A percentile compares a stretch with the other conserved stretches of the same genome.
Evolutionary conservation across 164 flowering plant genomes (phyloP).

Genomic region (Tinospora cordifolia): DNA sequence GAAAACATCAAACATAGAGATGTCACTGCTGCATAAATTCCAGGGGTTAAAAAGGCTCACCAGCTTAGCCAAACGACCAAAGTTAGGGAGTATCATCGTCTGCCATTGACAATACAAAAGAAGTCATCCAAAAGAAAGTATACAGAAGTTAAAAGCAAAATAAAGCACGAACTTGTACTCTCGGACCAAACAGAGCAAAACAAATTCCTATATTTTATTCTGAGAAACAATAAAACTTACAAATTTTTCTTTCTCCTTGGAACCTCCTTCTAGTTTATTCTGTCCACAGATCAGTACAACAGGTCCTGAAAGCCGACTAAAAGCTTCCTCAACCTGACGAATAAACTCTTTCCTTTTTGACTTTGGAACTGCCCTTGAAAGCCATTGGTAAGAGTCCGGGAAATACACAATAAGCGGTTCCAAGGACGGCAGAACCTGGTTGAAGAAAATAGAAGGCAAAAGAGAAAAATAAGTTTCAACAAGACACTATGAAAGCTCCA

Average conservation of each 20-base stretch:
- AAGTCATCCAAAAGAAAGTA: background rate
- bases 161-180: background rate
- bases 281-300: constrained; percentile 93
- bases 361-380: constrained; percentile 82
- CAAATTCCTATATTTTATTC: background rate
- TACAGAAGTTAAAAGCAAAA: background rate
- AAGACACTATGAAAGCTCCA: background rate
- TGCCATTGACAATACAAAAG: constrained; percentile 29
- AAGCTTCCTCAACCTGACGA: constrained; percentile 60
- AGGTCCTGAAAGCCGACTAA: constrained; percentile 75
- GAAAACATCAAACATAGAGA: background rate
- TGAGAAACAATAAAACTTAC: constrained; percentile 36
- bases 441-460: constrained; percentile 3
- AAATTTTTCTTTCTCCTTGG: constrained; percentile 85
- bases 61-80: constrained; percentile 81
- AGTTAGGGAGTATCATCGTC: constrained; percentile 88
- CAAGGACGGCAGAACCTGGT: constrained; percentile 69
- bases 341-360: constrained; percentile 68
- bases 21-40: background rate
- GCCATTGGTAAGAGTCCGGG: constrained; percentile 86
- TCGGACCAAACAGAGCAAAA: background rate
- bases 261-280: constrained; percentile 66
- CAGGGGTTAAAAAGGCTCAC: constrained; percentile 31
- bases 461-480: background rate
- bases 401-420: constrained; percentile 88